A percentile compares a stretch with the other conserved stretches of the same genome.
Evolutionary conservation across 2,329 filamentous ascomycete genomes (phyloP).

Genomic region (Fusarium begoniae): DNA sequence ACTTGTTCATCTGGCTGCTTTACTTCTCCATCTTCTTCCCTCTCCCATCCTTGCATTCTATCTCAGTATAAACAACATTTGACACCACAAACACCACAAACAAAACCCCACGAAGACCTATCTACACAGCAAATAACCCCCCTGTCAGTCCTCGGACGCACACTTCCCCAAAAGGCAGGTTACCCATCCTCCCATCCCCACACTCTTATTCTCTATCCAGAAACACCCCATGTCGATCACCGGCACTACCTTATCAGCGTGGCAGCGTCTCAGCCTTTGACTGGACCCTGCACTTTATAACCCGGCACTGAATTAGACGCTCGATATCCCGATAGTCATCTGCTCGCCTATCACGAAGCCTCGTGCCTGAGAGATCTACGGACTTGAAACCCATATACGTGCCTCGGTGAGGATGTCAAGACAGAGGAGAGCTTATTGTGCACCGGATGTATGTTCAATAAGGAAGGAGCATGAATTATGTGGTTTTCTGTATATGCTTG

Average conservation of each 20-base stretch:
- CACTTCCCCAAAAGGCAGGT: constrained; percentile 34
- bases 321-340: neutral
- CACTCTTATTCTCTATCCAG: neutral
- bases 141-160: constrained; percentile 13
- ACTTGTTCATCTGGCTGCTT: neutral
- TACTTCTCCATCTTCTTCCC: neutral
- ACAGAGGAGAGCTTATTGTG: constrained; percentile 2
- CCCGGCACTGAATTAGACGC: constrained; percentile 7
- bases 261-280: constrained; percentile 16
- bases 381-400: constrained; percentile 12
- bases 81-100: neutral
- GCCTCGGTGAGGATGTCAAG: constrained; percentile 16
- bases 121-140: neutral
- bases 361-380: constrained; percentile 31
- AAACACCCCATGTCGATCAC: constrained; percentile 15
- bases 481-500: neutral
- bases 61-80: neutral
- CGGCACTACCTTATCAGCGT: constrained; percentile 29
- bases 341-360: constrained; percentile 30
- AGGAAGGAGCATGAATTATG: constrained; percentile 26
- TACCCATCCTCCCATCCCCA: constrained; percentile 11
- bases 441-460: constrained; percentile 19
- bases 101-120: neutral
- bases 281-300: constrained; percentile 20
- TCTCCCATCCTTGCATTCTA: neutral